phyloP scores from a whole-genome alignment of 495 filamentous ascomycete species.

The Aspergillus taichungensis region DNA sequence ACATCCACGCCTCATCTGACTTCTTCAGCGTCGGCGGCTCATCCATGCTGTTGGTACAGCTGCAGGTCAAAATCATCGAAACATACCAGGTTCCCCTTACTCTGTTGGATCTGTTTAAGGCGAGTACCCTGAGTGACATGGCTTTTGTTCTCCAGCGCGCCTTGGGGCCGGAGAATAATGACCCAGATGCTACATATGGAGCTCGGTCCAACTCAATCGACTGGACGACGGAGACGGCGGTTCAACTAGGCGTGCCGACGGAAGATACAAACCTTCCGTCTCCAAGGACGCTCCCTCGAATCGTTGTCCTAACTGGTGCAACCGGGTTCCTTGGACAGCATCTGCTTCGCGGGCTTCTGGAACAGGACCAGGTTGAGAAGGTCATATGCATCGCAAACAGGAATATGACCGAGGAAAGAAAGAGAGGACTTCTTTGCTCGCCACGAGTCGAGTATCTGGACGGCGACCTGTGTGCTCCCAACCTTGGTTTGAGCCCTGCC shows the following conservation, averaged over 20 bases:
- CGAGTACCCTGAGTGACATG: conserved; percentile 28
- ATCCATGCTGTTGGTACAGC: conserved; percentile 23
- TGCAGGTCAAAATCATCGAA: conserved; percentile 19
- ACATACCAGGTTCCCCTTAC: conserved; percentile 14
- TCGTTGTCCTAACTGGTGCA: conserved; percentile 25
- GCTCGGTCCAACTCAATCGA: conserved; percentile 4
- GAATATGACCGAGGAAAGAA: background rate
- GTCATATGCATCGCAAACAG: conserved; percentile 29
- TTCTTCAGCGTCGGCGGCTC: conserved; percentile 36
- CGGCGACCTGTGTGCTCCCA: conserved; percentile 25
- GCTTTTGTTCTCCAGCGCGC: conserved; percentile 1
- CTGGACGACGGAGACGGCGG: conserved; percentile 12
- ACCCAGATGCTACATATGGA: too few species aligned
- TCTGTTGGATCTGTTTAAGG: conserved; percentile 24
- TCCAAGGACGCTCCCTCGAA: background rate
- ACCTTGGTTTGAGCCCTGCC: conserved; percentile 26
- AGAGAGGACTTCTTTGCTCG: conserved; percentile 1
- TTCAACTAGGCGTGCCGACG: background rate
- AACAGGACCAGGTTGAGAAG: conserved; percentile 7
- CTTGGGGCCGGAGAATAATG: background rate
- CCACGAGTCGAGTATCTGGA: conserved; percentile 24
- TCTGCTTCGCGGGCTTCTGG: conserved; percentile 19
- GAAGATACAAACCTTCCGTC: background rate
- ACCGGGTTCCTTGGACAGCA: conserved; percentile 27
- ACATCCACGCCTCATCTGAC: conserved; percentile 14